Evolutionary conservation across 306 rosid species (phyloP), one percentile per base, ranked within the genome.

Genomic region (Betula pendula): DNA sequence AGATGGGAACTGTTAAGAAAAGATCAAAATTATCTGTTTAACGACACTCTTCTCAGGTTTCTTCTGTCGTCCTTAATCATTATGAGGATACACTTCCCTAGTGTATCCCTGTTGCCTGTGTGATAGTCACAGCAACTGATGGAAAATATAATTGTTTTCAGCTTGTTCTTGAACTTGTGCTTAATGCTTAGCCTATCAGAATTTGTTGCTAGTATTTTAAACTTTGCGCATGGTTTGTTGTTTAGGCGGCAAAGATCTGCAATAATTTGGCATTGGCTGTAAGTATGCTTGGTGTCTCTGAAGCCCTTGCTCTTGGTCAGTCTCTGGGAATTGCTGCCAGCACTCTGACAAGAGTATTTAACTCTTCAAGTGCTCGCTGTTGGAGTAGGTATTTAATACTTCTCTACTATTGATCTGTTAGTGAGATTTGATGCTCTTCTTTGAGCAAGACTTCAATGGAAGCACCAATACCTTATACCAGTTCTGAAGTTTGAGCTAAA

Each of bases 241-340:
- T 66, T 19, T 81, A 94, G 98, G 97, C 97, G 8, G 98, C 98
- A 59, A 95, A 95, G 79, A 81, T 95, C 60, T 95, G 98, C 85
- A 95, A 95, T 74, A 95, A 95, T 83, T 80, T 95, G 89, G 93
- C 98, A 76, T 31, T 95, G 92, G 93, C 95, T 79, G 90, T 95
- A 75, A 95, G 98, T 68, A 95, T 95, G 97, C 86, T 95, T 77
- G 98, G 98, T 76, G 76, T 95, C 72, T 95, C 98, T 80, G 97
- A 95, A 82, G 97, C 98, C 74, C 90, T 95, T 53, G 91, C 96
- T 76, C 86, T 95, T 45, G 98, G 97, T 43, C 98, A 95, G 80
- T 90, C 92, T 50, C 82, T 95, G 1, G 97, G 98, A 72, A 93
- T 95, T 79, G 8, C 93, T 60, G 89, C 97, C 31, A 80, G 79